Conservation (phyloP, 148 eudicot genomes). For the Talinum fruticosum region DNA sequence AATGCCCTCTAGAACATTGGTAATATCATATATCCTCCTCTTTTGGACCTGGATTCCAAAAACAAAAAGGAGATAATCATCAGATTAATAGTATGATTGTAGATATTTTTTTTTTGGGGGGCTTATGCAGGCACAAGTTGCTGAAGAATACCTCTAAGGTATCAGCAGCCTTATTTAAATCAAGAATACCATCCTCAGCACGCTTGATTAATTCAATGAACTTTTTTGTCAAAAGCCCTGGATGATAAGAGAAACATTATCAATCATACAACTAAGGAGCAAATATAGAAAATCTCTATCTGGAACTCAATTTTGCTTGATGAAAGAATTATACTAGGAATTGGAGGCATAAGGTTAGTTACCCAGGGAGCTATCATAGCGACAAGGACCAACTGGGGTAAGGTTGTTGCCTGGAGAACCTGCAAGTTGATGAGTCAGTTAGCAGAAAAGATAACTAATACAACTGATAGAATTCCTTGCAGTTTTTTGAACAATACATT, state of each 20-base stretch:
- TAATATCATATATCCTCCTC: conserved; percentile 96
- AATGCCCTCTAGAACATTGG: conserved; percentile 97
- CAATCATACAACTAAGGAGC: background rate
- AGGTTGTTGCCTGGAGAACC: conserved; percentile 85
- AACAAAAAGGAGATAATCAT: background rate
- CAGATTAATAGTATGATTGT: background rate
- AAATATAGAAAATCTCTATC: background rate
- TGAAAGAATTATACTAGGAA: background rate
- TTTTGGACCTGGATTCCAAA: conserved; percentile 73
- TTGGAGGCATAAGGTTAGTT: conserved; percentile 17
- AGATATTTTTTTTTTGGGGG: too few relatives aligned
- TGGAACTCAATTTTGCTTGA: background rate
- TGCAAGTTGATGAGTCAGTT: conserved; percentile 36
- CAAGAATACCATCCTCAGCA: conserved; percentile 97
- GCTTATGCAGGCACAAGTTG: background rate
- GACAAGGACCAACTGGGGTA: conserved; percentile 79
- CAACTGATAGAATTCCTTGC: background rate
- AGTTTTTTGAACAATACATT: background rate
- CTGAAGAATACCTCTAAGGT: conserved; percentile 67
- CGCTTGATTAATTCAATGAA: conserved; percentile 86
- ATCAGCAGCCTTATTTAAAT: conserved; percentile 90
- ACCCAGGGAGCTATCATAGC: conserved; percentile 98
- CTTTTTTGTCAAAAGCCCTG: conserved; percentile 90
- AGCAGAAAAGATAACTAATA: background rate
- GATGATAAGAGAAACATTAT: background rate